Evolutionary conservation across 768 basidiomycete genomes (phyloP), one percentile per base, ranked within the genome.

Genomic region (Leccinum subtestaceum): DNA sequence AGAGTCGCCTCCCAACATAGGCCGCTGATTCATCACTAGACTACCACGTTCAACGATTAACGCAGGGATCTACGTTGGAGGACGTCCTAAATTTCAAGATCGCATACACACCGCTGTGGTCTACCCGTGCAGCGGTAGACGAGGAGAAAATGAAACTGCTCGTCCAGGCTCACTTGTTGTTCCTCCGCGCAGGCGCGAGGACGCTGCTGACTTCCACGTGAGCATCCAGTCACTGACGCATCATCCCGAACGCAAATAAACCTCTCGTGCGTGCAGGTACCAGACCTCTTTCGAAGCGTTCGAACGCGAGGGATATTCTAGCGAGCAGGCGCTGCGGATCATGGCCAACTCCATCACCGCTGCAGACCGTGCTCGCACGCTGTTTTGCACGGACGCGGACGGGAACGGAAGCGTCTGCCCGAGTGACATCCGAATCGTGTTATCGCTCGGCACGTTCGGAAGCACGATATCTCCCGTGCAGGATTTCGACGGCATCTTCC

Each of bases 361-460:
- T 34, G 85, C 88, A 1, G 67, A 65, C 7, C 70, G 81, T 56
- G 87, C 86, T 0, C 75, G 76, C 45, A 49, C 57, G 4, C 62
- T 68, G 3, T 84, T 74, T 60, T 56, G 72, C 53, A 57, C 66
- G 10, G 32, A 32, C 3, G n/a, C n/a, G n/a, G 3, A n/a, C 2
- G 71, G 70, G 60, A 64, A 66, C 53, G 45, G 55, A 7, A 7
- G 50, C 51, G 53, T 63, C 53, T 46, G 40, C 53, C 52, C 38
- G 45, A 47, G 60, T 55, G 70, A 72, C 51, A 67, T 81, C 62
- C 77, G 74, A 27, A 79, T 93, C 36, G 87, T 83, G 3, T 77
- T 94, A 5, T 91, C 88, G 5, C 72, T 92, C 29, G 91, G 91
- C 17, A 85, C 89, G 0, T 91, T 82, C 65, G 90, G 91, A 38